Conservation (phyloP, 2,329 filamentous ascomycete genomes). For the Exutisphaerella laricina region DNA sequence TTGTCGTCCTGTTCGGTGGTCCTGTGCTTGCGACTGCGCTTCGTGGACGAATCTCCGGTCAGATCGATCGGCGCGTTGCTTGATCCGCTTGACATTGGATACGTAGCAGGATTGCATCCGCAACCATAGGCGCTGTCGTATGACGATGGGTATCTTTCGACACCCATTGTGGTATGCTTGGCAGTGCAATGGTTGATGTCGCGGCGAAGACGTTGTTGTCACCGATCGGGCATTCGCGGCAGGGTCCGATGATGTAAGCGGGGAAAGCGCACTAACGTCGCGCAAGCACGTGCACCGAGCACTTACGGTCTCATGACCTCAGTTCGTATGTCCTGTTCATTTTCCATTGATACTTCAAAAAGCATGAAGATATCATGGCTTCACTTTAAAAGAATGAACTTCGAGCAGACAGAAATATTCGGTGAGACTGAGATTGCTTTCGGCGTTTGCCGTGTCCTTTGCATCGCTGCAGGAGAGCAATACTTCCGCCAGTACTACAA, state of each 20-base stretch:
- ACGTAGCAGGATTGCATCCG: neutral
- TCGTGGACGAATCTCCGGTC: neutral
- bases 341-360: no score
- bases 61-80: neutral
- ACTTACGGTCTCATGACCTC: no score
- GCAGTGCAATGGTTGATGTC: neutral
- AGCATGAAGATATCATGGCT: no score
- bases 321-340: no score
- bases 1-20: neutral
- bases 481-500: no score
- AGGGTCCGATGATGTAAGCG: neutral
- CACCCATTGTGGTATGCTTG: neutral
- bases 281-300: neutral
- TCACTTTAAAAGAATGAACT: no score
- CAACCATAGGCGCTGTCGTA: neutral
- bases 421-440: no score
- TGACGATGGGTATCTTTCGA: neutral
- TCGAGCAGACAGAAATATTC: no score
- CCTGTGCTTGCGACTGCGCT: neutral
- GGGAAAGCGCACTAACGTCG: neutral
- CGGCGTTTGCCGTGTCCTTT: no score
- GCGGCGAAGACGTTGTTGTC: neutral
- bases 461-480: no score
- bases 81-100: neutral
- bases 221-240: neutral